These are phyloP conservation scores for Carex littledalei DNA, from an alignment of 176 grass and related monocot genomes.

Conservation along the genomic window DNA sequence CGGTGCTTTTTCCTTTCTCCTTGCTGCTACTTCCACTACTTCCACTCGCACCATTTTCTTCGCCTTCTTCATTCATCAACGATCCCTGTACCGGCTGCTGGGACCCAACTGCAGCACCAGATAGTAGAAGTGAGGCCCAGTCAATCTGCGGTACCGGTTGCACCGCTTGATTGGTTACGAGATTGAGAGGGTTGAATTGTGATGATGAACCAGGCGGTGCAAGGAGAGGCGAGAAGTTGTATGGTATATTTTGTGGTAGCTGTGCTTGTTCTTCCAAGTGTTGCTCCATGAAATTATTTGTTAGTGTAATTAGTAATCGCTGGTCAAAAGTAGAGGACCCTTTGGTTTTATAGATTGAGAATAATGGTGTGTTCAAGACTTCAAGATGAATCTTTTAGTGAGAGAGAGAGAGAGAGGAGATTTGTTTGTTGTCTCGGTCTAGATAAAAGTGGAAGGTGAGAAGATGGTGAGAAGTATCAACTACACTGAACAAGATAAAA, in stretches of 20 bases:
- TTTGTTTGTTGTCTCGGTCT: background rate
- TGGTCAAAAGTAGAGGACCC: background rate
- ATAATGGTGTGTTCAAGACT: constrained; percentile 36
- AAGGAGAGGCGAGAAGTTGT: constrained; percentile 33
- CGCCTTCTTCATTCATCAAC: constrained; percentile 15
- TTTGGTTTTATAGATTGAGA: constrained; percentile 17
- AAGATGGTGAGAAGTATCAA: constrained; percentile 46
- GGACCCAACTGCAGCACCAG: background rate
- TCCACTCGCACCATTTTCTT: constrained; percentile 31
- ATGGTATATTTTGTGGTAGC: constrained; percentile 32
- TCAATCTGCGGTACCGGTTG: constrained; percentile 8
- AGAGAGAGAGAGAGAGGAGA: background rate
- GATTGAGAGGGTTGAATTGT: constrained; percentile 20
- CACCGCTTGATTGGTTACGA: background rate
- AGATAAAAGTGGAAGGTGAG: constrained; percentile 35
- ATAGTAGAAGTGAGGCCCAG: constrained; percentile 26
- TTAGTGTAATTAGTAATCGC: background rate
- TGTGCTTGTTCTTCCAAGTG: constrained; percentile 38
- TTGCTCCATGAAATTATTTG: constrained; percentile 31
- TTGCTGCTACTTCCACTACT: constrained; percentile 4
- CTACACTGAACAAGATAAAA: constrained; percentile 40
- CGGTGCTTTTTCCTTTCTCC: constrained; percentile 26
- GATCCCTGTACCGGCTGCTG: constrained; percentile 1
- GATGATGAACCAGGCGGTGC: constrained; percentile 19
- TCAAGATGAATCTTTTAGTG: constrained; percentile 18